Evolutionary conservation across 306 rosid species (phyloP).

Genomic region (Dryas octopetala): DNA sequence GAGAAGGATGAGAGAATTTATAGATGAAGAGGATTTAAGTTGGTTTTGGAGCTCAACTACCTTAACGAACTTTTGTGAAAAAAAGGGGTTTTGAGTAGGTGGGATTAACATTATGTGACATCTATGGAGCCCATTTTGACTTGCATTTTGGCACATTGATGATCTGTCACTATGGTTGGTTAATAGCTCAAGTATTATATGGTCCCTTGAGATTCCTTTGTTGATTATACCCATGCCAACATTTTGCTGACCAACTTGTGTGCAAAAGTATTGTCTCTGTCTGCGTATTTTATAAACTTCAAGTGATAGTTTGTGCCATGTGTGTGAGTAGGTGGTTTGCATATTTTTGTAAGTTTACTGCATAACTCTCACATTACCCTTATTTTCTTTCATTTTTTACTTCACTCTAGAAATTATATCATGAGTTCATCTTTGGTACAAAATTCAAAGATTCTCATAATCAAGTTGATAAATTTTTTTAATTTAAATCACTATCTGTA

Average conservation of each 20-base stretch:
- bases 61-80: slow-evolving; percentile 38
- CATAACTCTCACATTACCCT: no score
- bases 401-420: no score
- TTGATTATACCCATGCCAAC: neutral
- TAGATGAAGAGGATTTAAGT: slow-evolving; percentile 37
- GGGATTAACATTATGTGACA: slow-evolving; percentile 28
- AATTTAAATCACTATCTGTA: neutral
- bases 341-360: no score
- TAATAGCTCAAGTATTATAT: neutral
- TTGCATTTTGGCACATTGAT: slow-evolving; percentile 8
- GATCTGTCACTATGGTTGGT: neutral
- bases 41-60: slow-evolving; percentile 84
- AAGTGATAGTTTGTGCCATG: no score
- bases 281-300: no score
- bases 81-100: slow-evolving; percentile 27
- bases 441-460: no score
- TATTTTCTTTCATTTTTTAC: no score
- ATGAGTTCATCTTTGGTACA: no score
- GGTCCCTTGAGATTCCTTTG: no score
- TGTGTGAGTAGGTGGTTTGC: no score
- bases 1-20: slow-evolving; percentile 45
- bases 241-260: slow-evolving; percentile 11
- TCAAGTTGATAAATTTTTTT: neutral
- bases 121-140: slow-evolving; percentile 20
- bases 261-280: neutral